Percentiles rank a stretch among this genome's conserved stretches.
These are phyloP conservation scores for Beauveria rudraprayagi DNA, from an alignment of 2,329 filamentous ascomycete species.

Conservation along the genomic window DNA sequence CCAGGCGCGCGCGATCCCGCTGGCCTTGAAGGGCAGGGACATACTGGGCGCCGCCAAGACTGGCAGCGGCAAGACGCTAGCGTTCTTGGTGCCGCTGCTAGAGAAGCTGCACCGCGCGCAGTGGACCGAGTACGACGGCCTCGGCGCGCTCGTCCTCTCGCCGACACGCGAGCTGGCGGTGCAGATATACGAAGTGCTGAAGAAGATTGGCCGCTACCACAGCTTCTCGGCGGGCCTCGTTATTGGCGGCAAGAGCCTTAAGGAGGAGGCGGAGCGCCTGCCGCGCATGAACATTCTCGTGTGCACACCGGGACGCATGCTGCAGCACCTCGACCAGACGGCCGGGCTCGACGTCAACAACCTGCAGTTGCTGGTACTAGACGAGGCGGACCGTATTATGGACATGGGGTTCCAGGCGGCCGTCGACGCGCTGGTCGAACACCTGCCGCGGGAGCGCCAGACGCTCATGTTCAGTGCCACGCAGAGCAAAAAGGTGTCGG, in stretches of 20 bases:
- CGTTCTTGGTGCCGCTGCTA: constrained; percentile 84
- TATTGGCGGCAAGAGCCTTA: constrained; percentile 85
- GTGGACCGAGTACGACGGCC: constrained; percentile 85
- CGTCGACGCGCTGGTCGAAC: constrained; percentile 87
- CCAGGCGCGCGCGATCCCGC: constrained; percentile 79
- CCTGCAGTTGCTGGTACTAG: constrained; percentile 83
- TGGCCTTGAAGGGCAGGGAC: constrained; percentile 77
- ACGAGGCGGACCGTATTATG: constrained; percentile 94
- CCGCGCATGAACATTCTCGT: constrained; percentile 94
- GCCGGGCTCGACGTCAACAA: constrained; percentile 84
- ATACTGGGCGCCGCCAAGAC: constrained; percentile 94
- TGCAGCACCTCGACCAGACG: constrained; percentile 94
- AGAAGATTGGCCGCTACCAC: constrained; percentile 83
- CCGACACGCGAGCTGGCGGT: constrained; percentile 92
- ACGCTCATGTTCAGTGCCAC: constrained; percentile 95
- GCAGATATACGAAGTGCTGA: constrained; percentile 90
- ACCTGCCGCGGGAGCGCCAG: constrained; percentile 77
- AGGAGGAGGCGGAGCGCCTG: constrained; percentile 77
- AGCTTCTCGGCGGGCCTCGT: constrained; percentile 86
- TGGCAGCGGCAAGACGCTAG: constrained; percentile 88
- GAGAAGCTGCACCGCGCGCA: constrained; percentile 84
- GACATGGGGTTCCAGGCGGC: constrained; percentile 93
- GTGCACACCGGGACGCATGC: constrained; percentile 87
- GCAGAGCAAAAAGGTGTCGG: constrained; percentile 88
- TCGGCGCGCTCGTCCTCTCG: constrained; percentile 87